Evolutionary conservation across 73 alveolate species (phyloP).

Genomic region (Stentor roeselii): DNA sequence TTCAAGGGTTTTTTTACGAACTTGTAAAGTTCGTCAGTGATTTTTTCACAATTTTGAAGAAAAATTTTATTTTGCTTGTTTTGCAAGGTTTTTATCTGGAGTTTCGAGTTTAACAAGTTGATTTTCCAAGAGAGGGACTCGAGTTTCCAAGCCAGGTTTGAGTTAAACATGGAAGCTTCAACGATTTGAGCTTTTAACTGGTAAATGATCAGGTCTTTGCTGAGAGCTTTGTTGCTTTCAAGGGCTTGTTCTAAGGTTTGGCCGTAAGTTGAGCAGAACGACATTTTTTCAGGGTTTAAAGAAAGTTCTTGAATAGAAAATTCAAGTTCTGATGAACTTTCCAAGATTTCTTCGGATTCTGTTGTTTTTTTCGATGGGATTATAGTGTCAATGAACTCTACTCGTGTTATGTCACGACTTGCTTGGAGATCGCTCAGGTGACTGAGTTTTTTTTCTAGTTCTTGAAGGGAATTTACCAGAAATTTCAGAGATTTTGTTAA

Average conservation of each 20-base stretch:
- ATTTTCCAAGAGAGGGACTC: background rate
- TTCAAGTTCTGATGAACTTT: background rate
- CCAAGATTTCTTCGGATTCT: background rate
- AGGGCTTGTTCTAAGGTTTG: background rate
- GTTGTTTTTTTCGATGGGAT: background rate
- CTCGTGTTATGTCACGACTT: background rate
- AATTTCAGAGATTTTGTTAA: background rate
- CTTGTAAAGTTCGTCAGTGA: background rate
- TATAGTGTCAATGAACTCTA: background rate
- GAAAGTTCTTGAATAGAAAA: background rate
- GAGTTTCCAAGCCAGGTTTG: background rate
- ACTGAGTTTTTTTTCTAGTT: background rate
- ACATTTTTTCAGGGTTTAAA: background rate
- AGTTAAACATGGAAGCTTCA: background rate
- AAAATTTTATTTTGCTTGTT: background rate
- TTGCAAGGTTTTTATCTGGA: background rate
- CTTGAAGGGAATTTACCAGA: background rate
- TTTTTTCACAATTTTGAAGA: background rate
- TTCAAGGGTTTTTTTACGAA: background rate
- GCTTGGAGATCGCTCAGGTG: background rate
- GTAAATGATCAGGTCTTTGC: background rate
- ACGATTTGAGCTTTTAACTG: constrained; percentile 3
- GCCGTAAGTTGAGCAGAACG: background rate
- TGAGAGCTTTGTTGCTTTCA: background rate
- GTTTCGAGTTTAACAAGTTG: background rate